A percentile compares a stretch with the other conserved stretches of the same genome.
Evolutionary conservation across 768 basidiomycete species (phyloP).

Genomic region (Mycena olivaceomarginata): DNA sequence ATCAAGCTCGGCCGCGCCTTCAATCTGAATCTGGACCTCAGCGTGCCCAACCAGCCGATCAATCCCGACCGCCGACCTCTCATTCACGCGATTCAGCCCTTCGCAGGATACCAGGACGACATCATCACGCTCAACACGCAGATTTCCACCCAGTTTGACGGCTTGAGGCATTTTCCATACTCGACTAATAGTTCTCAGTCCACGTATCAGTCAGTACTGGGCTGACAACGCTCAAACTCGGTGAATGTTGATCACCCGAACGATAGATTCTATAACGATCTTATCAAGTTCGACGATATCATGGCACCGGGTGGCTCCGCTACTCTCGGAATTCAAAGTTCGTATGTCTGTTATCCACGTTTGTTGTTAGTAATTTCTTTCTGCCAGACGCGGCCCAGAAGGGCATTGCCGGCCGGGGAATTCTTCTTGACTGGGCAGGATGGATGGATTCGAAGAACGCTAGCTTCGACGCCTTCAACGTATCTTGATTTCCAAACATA

Average conservation of each 20-base stretch:
- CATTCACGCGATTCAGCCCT: slow-evolving; percentile 24
- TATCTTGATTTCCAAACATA: neutral
- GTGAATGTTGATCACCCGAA: neutral
- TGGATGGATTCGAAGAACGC: slow-evolving; percentile 39
- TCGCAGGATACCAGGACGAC: slow-evolving; percentile 34
- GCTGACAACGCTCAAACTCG: too few relatives aligned
- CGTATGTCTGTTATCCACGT: neutral
- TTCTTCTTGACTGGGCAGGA: slow-evolving; percentile 36
- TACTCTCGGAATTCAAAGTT: slow-evolving; percentile 40
- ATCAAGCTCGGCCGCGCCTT: slow-evolving; percentile 24
- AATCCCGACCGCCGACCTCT: slow-evolving; percentile 8
- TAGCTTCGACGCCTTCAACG: slow-evolving; percentile 26
- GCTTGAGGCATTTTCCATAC: slow-evolving; percentile 38
- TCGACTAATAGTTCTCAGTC: neutral
- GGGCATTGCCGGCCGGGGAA: slow-evolving; percentile 21
- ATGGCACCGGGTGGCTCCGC: slow-evolving; percentile 16
- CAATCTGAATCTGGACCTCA: slow-evolving; percentile 33
- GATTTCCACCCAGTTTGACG: slow-evolving; percentile 36
- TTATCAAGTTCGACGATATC: slow-evolving; percentile 34
- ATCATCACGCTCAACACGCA: slow-evolving; percentile 40
- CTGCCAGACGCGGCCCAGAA: slow-evolving; percentile 26
- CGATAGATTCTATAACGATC: slow-evolving; percentile 39
- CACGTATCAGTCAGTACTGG: slow-evolving; percentile 19
- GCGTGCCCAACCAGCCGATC: slow-evolving; percentile 31
- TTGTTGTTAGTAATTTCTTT: neutral